Evolutionary conservation across 148 eudicot species (phyloP), one percentile per base, ranked within the genome.

Genomic region (Heliosperma pusillum): DNA sequence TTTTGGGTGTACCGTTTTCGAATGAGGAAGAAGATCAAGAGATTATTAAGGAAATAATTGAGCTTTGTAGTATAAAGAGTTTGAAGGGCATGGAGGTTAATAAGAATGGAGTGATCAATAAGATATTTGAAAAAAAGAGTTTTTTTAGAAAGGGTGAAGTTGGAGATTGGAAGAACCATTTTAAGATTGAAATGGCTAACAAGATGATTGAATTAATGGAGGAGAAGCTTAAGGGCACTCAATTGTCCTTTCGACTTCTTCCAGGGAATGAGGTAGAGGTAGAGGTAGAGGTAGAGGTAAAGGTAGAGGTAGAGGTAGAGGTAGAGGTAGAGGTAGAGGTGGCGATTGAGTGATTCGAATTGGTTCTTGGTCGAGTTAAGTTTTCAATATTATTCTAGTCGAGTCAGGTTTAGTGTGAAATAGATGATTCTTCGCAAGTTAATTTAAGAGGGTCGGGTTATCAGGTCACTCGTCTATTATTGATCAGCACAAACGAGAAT

Each of bases 131-230:
- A 63, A 72, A 72, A 45, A 72, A 56, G 45, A 53, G 44, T n/a
- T 72, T 17, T 11, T 72, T 72, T 58, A 55, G 74, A 11, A 72
- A 72, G 57, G 74, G 74, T 1, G 65, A 72, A 19, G 74, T 72
- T 11, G 74, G 74, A 0, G 74, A 72, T 72, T 72, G 74, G 74
- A 21, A 24, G 16, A 56, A 72, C 42, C 50, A 72, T 72, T 56
- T 72, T 3, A 72, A 29, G 20, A 45, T 26, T 29, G 11, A 15
- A 1, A 72, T 72, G 74, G 74, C 21, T 33, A 63, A 56, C 16
- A 72, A 36, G 8, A 72, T 57, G 45, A 72, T 33, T 21, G 12
- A 27, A 7, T 57, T 72, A 22, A 72, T 72, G 74, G 33, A 72
- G 33, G 7, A n/a, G 19, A 72, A 72, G 13, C 50, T 72, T 29